Evolutionary conservation across 2,329 filamentous ascomycete species (phyloP).

Genomic region (Epichloe hybrida): DNA sequence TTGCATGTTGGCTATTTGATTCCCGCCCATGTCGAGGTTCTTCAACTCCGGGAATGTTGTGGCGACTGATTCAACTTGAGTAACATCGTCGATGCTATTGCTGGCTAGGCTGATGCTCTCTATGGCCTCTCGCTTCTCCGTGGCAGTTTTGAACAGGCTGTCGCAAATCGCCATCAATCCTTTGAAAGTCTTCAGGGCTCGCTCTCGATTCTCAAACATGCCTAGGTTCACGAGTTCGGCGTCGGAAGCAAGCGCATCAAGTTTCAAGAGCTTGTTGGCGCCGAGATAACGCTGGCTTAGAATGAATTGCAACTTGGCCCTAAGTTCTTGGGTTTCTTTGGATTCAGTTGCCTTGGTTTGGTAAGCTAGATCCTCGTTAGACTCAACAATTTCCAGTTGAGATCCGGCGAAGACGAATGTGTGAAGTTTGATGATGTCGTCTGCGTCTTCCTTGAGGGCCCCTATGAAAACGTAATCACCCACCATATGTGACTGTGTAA

Average conservation of each 20-base stretch:
- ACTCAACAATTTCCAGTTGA: slow-evolving; percentile 40
- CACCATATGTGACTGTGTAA: slow-evolving; percentile 53
- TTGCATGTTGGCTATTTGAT: slow-evolving; percentile 57
- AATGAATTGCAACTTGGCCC: slow-evolving; percentile 55
- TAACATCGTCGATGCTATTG: slow-evolving; percentile 64
- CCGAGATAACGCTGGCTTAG: slow-evolving; percentile 62
- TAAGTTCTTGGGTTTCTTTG: slow-evolving; percentile 44
- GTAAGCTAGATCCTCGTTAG: slow-evolving; percentile 25
- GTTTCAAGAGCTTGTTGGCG: slow-evolving; percentile 61
- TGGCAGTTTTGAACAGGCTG: slow-evolving; percentile 54
- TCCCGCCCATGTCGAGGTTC: slow-evolving; percentile 80
- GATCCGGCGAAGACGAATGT: slow-evolving; percentile 55
- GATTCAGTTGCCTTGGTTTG: slow-evolving; percentile 31
- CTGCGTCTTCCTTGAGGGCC: slow-evolving; percentile 49
- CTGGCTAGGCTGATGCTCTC: slow-evolving; percentile 68
- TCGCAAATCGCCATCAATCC: slow-evolving; percentile 83
- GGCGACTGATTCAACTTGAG: slow-evolving; percentile 60
- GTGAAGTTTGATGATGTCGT: slow-evolving; percentile 54
- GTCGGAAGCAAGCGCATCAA: slow-evolving; percentile 67
- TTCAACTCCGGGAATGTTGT: slow-evolving; percentile 72
- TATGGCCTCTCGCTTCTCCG: slow-evolving; percentile 65
- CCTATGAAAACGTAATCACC: slow-evolving; percentile 58
- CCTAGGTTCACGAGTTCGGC: slow-evolving; percentile 57
- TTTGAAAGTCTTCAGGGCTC: slow-evolving; percentile 77
- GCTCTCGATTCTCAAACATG: slow-evolving; percentile 58